Percentiles rank a stretch among this genome's conserved stretches.
Evolutionary conservation across 805 yeast species (phyloP).

Genomic region (Lachancea nothofagi): DNA sequence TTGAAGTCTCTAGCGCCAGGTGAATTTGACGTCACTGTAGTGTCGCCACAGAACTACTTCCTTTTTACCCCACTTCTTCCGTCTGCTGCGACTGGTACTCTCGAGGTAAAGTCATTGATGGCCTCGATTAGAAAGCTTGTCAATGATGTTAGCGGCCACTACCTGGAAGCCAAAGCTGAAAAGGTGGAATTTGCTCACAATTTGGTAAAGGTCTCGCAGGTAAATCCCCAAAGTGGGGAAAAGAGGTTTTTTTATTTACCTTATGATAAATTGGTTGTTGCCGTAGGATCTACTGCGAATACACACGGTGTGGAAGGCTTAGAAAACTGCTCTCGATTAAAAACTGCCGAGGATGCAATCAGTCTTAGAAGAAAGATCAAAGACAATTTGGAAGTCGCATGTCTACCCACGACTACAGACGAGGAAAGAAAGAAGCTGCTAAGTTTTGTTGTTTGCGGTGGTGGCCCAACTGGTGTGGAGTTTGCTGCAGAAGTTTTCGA

Average conservation of each 20-base stretch:
- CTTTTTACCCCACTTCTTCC: conserved; percentile 66
- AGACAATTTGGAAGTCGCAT: conserved; percentile 52
- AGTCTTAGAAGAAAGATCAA: conserved; percentile 50
- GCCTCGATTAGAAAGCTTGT: conserved; percentile 60
- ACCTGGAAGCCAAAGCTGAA: conserved; percentile 57
- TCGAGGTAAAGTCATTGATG: conserved; percentile 56
- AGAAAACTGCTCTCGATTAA: conserved; percentile 53
- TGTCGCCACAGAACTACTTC: conserved; percentile 65
- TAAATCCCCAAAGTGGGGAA: conserved; percentile 38
- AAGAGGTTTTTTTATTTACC: conserved; percentile 51
- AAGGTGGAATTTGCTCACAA: conserved; percentile 51
- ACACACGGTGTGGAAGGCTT: conserved; percentile 71
- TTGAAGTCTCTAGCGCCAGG: conserved; percentile 47
- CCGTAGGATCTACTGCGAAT: conserved; percentile 63
- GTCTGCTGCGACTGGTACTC: conserved; percentile 65
- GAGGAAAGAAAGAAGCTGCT: conserved; percentile 56
- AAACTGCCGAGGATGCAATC: conserved; percentile 62
- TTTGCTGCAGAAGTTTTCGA: conserved; percentile 69
- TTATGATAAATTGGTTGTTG: conserved; percentile 64
- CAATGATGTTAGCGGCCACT: conserved; percentile 49
- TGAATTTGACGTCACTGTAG: conserved; percentile 58
- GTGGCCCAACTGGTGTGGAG: conserved; percentile 74
- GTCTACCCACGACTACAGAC: conserved; percentile 58
- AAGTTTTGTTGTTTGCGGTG: conserved; percentile 65
- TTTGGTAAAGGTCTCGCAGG: conserved; percentile 50